A percentile compares a stretch with the other conserved stretches of the same genome.
Conservation (phyloP, 805 yeast genomes). For the Peterozyma xylosa region DNA sequence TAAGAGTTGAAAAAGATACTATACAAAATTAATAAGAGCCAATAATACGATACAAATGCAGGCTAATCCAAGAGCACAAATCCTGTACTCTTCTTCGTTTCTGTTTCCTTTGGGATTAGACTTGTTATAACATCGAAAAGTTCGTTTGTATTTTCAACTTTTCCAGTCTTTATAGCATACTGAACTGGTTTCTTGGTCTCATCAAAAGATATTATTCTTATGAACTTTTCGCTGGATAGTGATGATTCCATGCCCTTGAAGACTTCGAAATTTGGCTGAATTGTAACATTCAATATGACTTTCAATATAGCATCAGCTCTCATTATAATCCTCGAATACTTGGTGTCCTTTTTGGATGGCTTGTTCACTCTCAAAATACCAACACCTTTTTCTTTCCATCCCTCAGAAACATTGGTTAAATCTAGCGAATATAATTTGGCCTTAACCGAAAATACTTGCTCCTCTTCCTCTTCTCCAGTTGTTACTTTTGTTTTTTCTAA, state of each 20-base stretch:
- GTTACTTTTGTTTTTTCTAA: conserved; percentile 50
- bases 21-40: too few relatives aligned
- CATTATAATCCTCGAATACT: conserved; percentile 71
- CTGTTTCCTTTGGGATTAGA: conserved; percentile 13
- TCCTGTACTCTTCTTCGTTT: not conserved
- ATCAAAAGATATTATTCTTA: conserved; percentile 65
- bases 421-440: conserved; percentile 77
- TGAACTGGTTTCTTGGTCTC: conserved; percentile 66
- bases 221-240: conserved; percentile 71
- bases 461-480: conserved; percentile 91
- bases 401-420: conserved; percentile 54
- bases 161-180: conserved; percentile 70
- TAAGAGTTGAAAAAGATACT: not conserved
- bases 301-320: conserved; percentile 81
- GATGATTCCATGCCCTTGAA: conserved; percentile 84
- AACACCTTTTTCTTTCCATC: conserved; percentile 95
- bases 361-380: conserved; percentile 80
- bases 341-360: conserved; percentile 15
- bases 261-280: conserved; percentile 54
- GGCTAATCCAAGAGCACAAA: not conserved
- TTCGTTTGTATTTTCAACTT: conserved; percentile 49
- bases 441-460: conserved; percentile 55
- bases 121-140: conserved; percentile 42
- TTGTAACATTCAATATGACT: conserved; percentile 71
- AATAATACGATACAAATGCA: not conserved